Base-by-base conservation (phyloP, 1,284 basidiomycete species). In the Bondarzewia mesenterica region DNA sequence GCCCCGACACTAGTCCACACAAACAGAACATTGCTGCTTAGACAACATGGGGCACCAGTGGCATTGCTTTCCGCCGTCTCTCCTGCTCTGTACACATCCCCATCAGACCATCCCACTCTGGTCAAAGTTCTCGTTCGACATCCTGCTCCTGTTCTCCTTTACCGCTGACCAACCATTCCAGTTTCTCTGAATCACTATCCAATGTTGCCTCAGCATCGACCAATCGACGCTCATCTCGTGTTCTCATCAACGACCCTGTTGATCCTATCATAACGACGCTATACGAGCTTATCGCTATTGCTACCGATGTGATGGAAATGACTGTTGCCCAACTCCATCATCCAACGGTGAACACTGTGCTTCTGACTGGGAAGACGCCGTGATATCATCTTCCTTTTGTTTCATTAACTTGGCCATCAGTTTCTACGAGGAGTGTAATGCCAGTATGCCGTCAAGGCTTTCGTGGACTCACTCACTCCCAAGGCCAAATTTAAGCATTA, bases 131-230 rank as follows among this genome's bases (percentile, higher is more conserved):
- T n/a, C 85, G 95, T 23, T 95, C 93, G 2, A 93, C 90, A 1
- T 98, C 94, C 44, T 85, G 95, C 29, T 98, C 95, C 2, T 83
- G 92, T 40, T 98, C 95, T 1, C 95, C 95, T 0, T 76, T 97
- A 57, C 93, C 92, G 7, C 62, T 75, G 47, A 71, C 75, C 42
- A 72, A 71, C 20, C 83, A 80, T 63, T 66, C 75, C 53, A 80
- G 72, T 60, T 83, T 82, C 59, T 79, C 78, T 14, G 85, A 86
- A 50, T 73, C 75, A 46, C 62, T 68, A 45, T 66, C 63, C 6
- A 63, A 60, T 65, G 75, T 53, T 71, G 50, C 14, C 26, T 22
- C 47, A 36, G 29, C 52, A 36, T 48, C 53, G 29, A 75, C 72
- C 55, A 77, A 80, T 64, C 82, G 83, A 47, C 80, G 86, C 46